A percentile compares a stretch with the other conserved stretches of the same genome.
These are phyloP conservation scores for Geotrichum reessii DNA, from an alignment of 1,139 yeast genomes.

Conservation along the genomic window DNA sequence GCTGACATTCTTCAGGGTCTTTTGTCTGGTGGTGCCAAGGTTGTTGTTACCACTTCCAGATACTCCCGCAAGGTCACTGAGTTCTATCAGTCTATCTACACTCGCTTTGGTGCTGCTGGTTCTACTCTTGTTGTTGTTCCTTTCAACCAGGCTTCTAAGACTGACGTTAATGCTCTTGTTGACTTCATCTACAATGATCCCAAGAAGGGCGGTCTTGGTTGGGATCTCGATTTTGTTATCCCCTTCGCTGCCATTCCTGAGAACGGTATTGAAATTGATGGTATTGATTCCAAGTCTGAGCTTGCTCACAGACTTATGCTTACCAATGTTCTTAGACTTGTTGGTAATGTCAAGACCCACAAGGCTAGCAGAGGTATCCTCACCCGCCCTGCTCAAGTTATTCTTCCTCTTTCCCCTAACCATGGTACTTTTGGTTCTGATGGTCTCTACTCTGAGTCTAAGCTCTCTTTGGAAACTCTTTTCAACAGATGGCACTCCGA, in stretches of 20 bases:
- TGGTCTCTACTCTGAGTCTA: conserved; percentile 96
- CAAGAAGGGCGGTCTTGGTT: conserved; percentile 88
- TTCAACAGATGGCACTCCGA: conserved; percentile 99
- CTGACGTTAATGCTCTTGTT: conserved; percentile 82
- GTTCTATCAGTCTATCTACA: conserved; percentile 87
- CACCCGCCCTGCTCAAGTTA: conserved; percentile 97
- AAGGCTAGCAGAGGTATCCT: conserved; percentile 53
- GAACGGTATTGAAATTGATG: conserved; percentile 91
- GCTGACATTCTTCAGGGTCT: conserved; percentile 94
- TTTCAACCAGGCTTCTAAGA: conserved; percentile 94
- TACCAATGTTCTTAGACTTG: conserved; percentile 84
- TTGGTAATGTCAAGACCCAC: conserved; percentile 83
- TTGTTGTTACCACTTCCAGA: conserved; percentile 91
- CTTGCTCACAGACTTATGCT: conserved; percentile 98
- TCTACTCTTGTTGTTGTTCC: conserved; percentile 93
- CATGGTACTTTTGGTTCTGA: conserved; percentile 98
- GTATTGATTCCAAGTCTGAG: conserved; percentile 91
- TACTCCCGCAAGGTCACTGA: conserved; percentile 93
- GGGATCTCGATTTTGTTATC: conserved; percentile 94
- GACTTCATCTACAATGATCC: conserved; percentile 76
- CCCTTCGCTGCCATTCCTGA: conserved; percentile 98
- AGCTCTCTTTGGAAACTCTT: conserved; percentile 87
- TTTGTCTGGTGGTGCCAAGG: conserved; percentile 96
- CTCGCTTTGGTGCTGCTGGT: conserved; percentile 88
- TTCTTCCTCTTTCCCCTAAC: conserved; percentile 94